Evolutionary conservation across 495 filamentous ascomycete species (phyloP).

Genomic region (Podospora pseudocomata): DNA sequence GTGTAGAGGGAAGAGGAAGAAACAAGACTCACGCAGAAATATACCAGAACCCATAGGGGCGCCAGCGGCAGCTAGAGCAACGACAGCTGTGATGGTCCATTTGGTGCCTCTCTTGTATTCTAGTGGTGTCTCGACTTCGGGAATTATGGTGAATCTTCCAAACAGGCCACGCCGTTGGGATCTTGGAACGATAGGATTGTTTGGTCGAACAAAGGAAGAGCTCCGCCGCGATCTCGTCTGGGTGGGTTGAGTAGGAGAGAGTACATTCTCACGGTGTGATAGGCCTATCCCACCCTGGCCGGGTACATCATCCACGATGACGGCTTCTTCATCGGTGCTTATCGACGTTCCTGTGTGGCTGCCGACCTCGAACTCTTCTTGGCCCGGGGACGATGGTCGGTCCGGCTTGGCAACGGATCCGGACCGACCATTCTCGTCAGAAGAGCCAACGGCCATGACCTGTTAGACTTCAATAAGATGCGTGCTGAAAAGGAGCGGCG

Average conservation of each 20-base stretch:
- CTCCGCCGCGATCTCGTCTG: constrained; percentile 11
- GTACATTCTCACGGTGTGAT: neutral
- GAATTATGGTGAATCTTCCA: constrained; percentile 67
- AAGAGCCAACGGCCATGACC: neutral
- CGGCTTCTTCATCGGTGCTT: constrained; percentile 1
- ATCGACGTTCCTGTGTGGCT: neutral
- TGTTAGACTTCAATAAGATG: neutral
- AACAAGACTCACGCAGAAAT: constrained; percentile 64
- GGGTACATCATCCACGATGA: neutral
- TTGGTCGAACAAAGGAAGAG: constrained; percentile 37
- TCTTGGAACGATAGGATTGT: constrained; percentile 57
- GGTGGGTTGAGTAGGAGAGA: neutral
- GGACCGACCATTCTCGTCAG: neutral
- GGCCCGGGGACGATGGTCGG: neutral
- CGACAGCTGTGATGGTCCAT: constrained; percentile 80
- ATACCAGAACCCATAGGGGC: constrained; percentile 86
- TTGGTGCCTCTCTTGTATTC: constrained; percentile 69
- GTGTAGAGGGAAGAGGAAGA: constrained; percentile 1
- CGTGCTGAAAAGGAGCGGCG: neutral
- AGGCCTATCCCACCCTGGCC: neutral
- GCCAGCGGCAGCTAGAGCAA: constrained; percentile 69
- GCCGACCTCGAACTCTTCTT: neutral
- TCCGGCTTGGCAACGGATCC: neutral
- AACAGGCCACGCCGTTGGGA: constrained; percentile 71
- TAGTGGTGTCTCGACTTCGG: constrained; percentile 73